These are phyloP conservation scores for Cajanus cajan DNA, from an alignment of 306 rosid species.

Conservation along the genomic window DNA sequence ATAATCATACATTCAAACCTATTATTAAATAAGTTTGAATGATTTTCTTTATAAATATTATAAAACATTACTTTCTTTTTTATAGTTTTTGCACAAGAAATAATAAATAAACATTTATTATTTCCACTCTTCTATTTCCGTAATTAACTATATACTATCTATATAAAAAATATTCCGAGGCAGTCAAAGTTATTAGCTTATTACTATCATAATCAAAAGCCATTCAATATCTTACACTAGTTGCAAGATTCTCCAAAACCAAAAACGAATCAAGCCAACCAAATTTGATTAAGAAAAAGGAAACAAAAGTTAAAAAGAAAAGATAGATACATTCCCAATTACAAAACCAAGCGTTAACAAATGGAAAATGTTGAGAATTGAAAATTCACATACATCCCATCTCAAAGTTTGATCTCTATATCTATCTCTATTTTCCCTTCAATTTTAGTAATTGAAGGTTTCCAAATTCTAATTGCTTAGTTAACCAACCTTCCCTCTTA, in stretches of 20 bases:
- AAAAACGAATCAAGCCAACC: background rate
- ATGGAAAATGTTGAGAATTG: background rate
- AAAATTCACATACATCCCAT: background rate
- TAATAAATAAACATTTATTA: background rate
- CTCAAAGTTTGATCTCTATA: background rate
- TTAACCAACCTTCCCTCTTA: background rate
- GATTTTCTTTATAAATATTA: background rate
- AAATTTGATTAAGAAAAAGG: background rate
- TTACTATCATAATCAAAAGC: background rate
- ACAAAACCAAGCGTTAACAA: constrained; percentile 11
- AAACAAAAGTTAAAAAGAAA: background rate
- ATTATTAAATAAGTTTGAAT: too few species aligned
- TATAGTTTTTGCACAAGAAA: background rate
- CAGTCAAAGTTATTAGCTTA: background rate
- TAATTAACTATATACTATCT: background rate
- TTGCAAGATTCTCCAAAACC: background rate
- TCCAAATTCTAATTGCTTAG: background rate
- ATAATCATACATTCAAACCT: too few species aligned
- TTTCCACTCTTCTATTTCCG: background rate
- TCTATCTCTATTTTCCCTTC: background rate
- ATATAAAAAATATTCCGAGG: background rate
- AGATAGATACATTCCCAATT: background rate
- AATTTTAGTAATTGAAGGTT: background rate
- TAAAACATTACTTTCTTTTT: background rate
- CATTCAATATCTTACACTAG: background rate